These are phyloP conservation scores for Leucoagaricus sp. DNA, from an alignment of 1,284 basidiomycete species.

Conservation along the genomic window DNA sequence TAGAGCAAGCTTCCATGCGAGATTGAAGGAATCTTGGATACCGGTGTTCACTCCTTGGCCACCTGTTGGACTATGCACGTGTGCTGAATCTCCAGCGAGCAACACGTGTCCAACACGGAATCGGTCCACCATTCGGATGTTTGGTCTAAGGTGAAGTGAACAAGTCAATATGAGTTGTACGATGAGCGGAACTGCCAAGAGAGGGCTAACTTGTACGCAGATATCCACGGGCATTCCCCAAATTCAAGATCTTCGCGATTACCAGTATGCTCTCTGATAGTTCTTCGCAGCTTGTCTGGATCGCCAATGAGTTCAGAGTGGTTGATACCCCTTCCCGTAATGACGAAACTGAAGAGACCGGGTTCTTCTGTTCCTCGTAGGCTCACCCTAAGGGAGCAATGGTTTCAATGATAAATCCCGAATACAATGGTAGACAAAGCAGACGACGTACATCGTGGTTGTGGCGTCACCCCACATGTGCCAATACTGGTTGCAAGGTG, in stretches of 20 bases:
- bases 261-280: constrained; percentile 32
- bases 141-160: constrained; percentile 24
- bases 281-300: constrained; percentile 31
- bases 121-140: constrained; percentile 30
- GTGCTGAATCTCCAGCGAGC: constrained; percentile 38
- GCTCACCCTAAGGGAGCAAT: constrained; percentile 29
- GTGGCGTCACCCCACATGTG: constrained; percentile 36
- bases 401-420: neutral
- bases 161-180: neutral
- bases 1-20: constrained; percentile 51
- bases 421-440: neutral
- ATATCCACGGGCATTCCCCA: constrained; percentile 28
- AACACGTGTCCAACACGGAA: constrained; percentile 27
- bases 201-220: constrained; percentile 28
- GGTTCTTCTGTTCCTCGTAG: constrained; percentile 26
- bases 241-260: constrained; percentile 33
- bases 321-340: constrained; percentile 31
- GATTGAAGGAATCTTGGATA: constrained; percentile 36
- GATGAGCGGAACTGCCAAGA: neutral
- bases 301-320: constrained; percentile 27
- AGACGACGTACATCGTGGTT: constrained; percentile 26
- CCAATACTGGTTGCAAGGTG: constrained; percentile 28
- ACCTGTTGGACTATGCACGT: constrained; percentile 47
- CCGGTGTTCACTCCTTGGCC: constrained; percentile 41
- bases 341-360: constrained; percentile 36